A percentile compares a stretch with the other conserved stretches of the same genome.
These are phyloP conservation scores for Lentithecium fluviatile DNA, from an alignment of 495 filamentous ascomycete genomes.

Conservation along the genomic window DNA sequence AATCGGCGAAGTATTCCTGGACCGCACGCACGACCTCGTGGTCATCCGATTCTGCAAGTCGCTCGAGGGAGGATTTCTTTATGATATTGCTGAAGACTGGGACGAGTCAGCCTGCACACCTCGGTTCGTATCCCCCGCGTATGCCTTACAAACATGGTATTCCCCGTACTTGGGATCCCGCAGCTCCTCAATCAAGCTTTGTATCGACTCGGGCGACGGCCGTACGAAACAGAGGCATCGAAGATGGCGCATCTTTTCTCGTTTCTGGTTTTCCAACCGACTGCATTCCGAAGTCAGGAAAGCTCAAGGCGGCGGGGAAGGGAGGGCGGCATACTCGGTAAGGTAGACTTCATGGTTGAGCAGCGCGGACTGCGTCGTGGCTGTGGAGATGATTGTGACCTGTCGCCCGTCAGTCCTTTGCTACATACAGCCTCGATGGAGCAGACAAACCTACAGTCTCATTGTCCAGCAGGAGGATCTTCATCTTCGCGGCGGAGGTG, in stretches of 20 bases:
- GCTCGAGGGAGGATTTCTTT: constrained; percentile 92
- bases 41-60: constrained; percentile 94
- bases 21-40: constrained; percentile 91
- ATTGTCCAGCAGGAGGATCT: constrained; percentile 90
- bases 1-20: constrained; percentile 95
- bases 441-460: constrained; percentile 70
- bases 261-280: constrained; percentile 82
- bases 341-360: constrained; percentile 97
- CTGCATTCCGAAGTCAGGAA: constrained; percentile 40
- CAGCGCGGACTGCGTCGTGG: constrained; percentile 92
- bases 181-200: constrained; percentile 91
- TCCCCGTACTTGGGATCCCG: constrained; percentile 97
- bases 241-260: constrained; percentile 97
- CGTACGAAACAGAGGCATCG: constrained; percentile 91
- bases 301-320: neutral
- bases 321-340: constrained; percentile 61
- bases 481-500: constrained; percentile 88
- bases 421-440: constrained; percentile 9
- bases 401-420: constrained; percentile 37
- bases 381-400: constrained; percentile 88
- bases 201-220: constrained; percentile 85
- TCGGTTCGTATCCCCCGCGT: neutral
- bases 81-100: constrained; percentile 90
- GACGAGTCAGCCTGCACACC: constrained; percentile 20
- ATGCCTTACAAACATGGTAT: constrained; percentile 73